Evolutionary conservation across 2,329 filamentous ascomycete species (phyloP), one percentile per base, ranked within the genome.

Genomic region (Colletotrichum noveboracense): DNA sequence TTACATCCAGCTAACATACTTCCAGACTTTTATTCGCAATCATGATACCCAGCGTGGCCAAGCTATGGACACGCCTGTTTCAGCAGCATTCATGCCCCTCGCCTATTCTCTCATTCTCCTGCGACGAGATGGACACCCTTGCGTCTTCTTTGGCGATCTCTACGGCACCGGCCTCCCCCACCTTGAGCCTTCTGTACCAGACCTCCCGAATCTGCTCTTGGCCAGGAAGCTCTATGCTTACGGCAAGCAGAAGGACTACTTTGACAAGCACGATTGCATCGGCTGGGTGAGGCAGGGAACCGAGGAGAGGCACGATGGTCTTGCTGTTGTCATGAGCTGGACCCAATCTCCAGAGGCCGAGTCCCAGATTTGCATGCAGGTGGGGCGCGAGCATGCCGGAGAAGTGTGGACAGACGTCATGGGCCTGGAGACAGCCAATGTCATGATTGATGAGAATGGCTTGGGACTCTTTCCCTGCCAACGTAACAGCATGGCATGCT

Each of bases 11-110:
- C 56, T 74, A 30, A 74, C 24, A 3, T 52, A 21, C 7, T 1
- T n/a, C 5, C 3, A 74, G 74, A 76, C 74, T 21, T 76, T 76
- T n/a, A 66, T 76, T 52, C 74, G 70, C 13, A 76, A 76, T 18
- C 74, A 76, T 21, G 74, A 76, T 28, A 76, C 74, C 21, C 74
- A 76, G 36, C 61, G 66, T 21, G 74, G 74, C 48, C 74, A 76
- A n/a, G 64, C 70, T n/a, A 76, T 76, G 74, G 70, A 74, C 26
- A 76, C 74, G 3, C 34, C 70, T 10, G 74, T 76, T 30, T 62
- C 43, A n/a, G 36, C 34, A 18, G 32, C 21, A 7, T 76, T 76
- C 32, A 69, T 76, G 64, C 65, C 65, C 5, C 65, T 74, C 18
- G 74, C 74, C 8, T 76, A 76, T 18, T 34, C 70, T 7, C 64